Conservation (phyloP, 208 protist species). For the Novymonas esmeraldas region DNA sequence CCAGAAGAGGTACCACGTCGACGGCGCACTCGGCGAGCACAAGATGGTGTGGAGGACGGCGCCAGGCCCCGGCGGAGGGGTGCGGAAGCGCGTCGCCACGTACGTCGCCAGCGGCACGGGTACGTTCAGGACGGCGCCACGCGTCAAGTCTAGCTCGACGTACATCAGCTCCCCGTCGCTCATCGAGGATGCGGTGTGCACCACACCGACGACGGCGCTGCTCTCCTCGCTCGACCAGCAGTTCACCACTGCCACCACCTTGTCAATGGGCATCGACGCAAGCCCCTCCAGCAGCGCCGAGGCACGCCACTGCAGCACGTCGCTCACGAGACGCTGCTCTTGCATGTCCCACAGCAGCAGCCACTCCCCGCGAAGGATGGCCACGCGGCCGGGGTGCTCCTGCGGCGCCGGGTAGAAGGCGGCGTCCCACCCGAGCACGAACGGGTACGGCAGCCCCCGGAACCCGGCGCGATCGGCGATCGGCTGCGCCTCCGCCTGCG, state of each 20-base stretch:
- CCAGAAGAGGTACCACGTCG: conserved; percentile 25
- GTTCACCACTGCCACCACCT: conserved; percentile 17
- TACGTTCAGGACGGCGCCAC: background rate
- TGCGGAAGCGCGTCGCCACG: conserved; percentile 12
- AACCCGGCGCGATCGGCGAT: conserved; percentile 47
- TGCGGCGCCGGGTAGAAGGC: conserved; percentile 60
- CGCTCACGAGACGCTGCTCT: conserved; percentile 6
- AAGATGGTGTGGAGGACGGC: conserved; percentile 17
- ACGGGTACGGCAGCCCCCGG: conserved; percentile 52
- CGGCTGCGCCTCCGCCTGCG: conserved; percentile 14
- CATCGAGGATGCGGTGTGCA: conserved; percentile 18
- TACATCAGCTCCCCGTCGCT: conserved; percentile 10
- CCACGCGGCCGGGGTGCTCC: conserved; percentile 33
- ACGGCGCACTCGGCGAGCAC: conserved; percentile 11
- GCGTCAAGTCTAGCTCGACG: conserved; percentile 21
- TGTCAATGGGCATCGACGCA: conserved; percentile 37
- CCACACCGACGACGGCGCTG: conserved; percentile 11
- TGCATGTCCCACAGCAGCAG: conserved; percentile 68
- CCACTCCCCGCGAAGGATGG: conserved; percentile 44
- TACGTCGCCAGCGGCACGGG: conserved; percentile 1
- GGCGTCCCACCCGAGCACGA: conserved; percentile 59
- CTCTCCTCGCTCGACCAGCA: conserved; percentile 16
- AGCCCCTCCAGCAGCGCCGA: conserved; percentile 28
- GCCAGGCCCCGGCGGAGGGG: background rate
- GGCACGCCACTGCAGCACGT: conserved; percentile 15